Conservation (phyloP, 495 filamentous ascomycete species). For the Sphaerosporella brunnea region DNA sequence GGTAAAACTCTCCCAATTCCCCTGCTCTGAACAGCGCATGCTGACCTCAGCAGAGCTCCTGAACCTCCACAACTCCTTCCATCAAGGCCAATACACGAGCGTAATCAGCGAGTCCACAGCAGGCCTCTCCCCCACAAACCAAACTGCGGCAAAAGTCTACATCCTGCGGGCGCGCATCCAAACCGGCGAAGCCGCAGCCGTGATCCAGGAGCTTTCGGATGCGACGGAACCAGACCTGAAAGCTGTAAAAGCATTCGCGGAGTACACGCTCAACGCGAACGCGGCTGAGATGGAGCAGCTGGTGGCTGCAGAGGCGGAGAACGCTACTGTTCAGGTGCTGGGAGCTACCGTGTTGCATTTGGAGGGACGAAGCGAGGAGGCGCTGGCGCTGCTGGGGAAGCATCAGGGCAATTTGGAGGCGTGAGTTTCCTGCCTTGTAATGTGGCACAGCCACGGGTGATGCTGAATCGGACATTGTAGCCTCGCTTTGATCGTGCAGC, state of each 20-base stretch:
- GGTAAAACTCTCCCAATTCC: conserved; percentile 28
- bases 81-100: conserved; percentile 71
- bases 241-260: conserved; percentile 61
- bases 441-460: too few relatives aligned
- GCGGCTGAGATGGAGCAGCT: conserved; percentile 47
- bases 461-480: too few relatives aligned
- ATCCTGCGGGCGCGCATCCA: conserved; percentile 67
- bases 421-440: conserved; percentile 39
- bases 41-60: conserved; percentile 82
- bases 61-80: conserved; percentile 89
- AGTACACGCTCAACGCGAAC: conserved; percentile 42
- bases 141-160: conserved; percentile 58
- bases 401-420: conserved; percentile 71
- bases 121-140: conserved; percentile 57
- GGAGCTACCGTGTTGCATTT: conserved; percentile 60
- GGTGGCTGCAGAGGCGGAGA: conserved; percentile 45
- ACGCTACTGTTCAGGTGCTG: conserved; percentile 62
- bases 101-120: conserved; percentile 67
- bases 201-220: conserved; percentile 46
- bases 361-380: conserved; percentile 64
- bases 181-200: conserved; percentile 54
- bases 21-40: conserved; percentile 11
- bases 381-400: conserved; percentile 53
- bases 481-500: conserved; percentile 67
- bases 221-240: conserved; percentile 54